These are phyloP conservation scores for Kwoniella newhampshirensis DNA, from an alignment of 768 basidiomycete genomes.

Conservation along the genomic window DNA sequence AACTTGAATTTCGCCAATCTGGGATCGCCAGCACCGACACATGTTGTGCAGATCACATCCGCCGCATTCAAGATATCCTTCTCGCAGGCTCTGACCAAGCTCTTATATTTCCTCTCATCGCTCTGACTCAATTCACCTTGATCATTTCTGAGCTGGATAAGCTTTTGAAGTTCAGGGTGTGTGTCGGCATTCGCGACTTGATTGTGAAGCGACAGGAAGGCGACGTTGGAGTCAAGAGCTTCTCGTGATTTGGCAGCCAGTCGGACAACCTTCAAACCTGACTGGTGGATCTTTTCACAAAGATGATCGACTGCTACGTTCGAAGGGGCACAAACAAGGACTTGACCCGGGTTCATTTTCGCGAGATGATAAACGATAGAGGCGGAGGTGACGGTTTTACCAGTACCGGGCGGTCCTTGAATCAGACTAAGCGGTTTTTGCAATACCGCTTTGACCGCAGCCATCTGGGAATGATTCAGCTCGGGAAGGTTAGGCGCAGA, in stretches of 20 bases:
- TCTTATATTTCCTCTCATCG: slow-evolving; percentile 97
- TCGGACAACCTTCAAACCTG: slow-evolving; percentile 97
- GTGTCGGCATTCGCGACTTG: slow-evolving; percentile 97
- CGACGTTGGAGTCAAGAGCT: slow-evolving; percentile 91
- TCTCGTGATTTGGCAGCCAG: slow-evolving; percentile 97
- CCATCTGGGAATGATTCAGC: slow-evolving; percentile 99
- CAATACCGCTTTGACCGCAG: slow-evolving; percentile 96
- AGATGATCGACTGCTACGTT: slow-evolving; percentile 99
- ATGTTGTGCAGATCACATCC: slow-evolving; percentile 97
- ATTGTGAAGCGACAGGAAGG: slow-evolving; percentile 90
- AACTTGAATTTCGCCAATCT: slow-evolving; percentile 96
- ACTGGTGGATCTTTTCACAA: slow-evolving; percentile 97
- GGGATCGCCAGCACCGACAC: slow-evolving; percentile 96
- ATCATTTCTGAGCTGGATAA: slow-evolving; percentile 95
- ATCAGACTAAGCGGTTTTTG: slow-evolving; percentile 97
- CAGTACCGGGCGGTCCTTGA: slow-evolving; percentile 97
- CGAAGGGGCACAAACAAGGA: slow-evolving; percentile 96
- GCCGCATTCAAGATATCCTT: slow-evolving; percentile 93
- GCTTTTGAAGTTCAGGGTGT: slow-evolving; percentile 94
- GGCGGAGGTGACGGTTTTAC: slow-evolving; percentile 98
- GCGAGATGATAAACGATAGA: slow-evolving; percentile 98
- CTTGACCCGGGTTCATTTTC: slow-evolving; percentile 99
- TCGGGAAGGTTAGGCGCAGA: slow-evolving; percentile 97
- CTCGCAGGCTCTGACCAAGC: slow-evolving; percentile 89
- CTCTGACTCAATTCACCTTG: slow-evolving; percentile 95